Percentiles rank a stretch among this genome's conserved stretches.
Evolutionary conservation across 2,329 filamentous ascomycete species (phyloP).

Genomic region (Salinomyces thailandicus): DNA sequence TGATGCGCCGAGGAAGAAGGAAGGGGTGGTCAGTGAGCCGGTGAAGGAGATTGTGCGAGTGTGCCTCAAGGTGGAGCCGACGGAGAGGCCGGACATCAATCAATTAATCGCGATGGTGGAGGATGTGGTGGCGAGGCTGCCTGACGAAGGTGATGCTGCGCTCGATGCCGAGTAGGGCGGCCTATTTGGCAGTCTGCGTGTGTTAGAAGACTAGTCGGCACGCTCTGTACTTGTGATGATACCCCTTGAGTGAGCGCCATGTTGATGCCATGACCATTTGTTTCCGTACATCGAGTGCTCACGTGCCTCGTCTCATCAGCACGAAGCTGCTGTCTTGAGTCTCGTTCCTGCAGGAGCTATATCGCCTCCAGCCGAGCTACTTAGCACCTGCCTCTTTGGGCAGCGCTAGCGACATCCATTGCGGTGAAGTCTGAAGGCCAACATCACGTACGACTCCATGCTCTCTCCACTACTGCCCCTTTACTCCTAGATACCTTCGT

Average conservation of each 20-base stretch:
- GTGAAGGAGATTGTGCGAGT: slow-evolving; percentile 80
- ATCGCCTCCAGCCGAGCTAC: background rate
- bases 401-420: background rate
- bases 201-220: too few relatives aligned
- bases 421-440: background rate
- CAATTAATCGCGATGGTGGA: slow-evolving; percentile 74
- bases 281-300: too few relatives aligned
- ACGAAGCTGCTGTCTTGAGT: too few relatives aligned
- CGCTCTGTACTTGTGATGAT: too few relatives aligned
- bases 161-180: slow-evolving; percentile 19
- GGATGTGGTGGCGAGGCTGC: slow-evolving; percentile 51
- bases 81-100: slow-evolving; percentile 76
- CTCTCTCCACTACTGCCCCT: background rate
- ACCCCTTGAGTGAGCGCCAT: too few relatives aligned
- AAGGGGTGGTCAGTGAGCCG: slow-evolving; percentile 59
- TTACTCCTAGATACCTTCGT: background rate
- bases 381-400: background rate
- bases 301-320: too few relatives aligned
- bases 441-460: background rate
- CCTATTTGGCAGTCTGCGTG: too few relatives aligned
- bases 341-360: background rate
- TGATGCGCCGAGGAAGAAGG: slow-evolving; percentile 26
- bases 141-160: slow-evolving; percentile 44
- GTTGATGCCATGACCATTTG: too few relatives aligned
- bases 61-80: slow-evolving; percentile 78